Evolutionary conservation across 1,139 yeast species (phyloP).

Genomic region (Taphrina wiesneri): DNA sequence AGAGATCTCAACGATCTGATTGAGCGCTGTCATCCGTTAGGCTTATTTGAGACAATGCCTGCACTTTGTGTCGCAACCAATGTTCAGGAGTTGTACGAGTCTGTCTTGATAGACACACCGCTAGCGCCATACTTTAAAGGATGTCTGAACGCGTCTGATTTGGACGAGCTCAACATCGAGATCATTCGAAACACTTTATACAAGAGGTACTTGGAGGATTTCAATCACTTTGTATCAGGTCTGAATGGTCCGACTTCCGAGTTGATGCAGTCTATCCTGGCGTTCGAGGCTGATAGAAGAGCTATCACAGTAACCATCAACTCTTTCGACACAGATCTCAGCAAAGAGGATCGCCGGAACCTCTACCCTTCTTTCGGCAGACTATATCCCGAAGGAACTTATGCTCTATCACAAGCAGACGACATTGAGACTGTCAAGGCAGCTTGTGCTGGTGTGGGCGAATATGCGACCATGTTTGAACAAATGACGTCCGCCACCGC

Average conservation of each 20-base stretch:
- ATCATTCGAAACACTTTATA: constrained; percentile 87
- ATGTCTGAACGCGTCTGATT: constrained; percentile 87
- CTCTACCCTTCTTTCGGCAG: constrained; percentile 80
- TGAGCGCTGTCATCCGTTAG: constrained; percentile 90
- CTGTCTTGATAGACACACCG: constrained; percentile 96
- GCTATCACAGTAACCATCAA: constrained; percentile 88
- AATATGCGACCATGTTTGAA: constrained; percentile 72
- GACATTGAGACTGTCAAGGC: constrained; percentile 81
- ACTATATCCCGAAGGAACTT: constrained; percentile 73
- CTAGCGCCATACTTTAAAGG: constrained; percentile 93
- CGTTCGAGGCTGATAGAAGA: constrained; percentile 93
- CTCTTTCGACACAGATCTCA: constrained; percentile 78
- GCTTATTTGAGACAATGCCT: constrained; percentile 98
- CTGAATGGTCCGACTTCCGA: constrained; percentile 77
- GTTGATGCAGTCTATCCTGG: constrained; percentile 72
- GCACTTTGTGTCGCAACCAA: constrained; percentile 93
- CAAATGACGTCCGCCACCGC: constrained; percentile 42
- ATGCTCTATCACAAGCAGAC: constrained; percentile 70
- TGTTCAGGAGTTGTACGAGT: constrained; percentile 83
- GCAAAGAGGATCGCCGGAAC: constrained; percentile 65
- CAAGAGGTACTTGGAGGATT: constrained; percentile 90
- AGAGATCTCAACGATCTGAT: constrained; percentile 85
- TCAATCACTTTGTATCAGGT: constrained; percentile 64
- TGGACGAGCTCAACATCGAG: constrained; percentile 94
- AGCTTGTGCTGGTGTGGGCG: constrained; percentile 71